Base-by-base conservation (phyloP, 768 basidiomycete species). In the Mycena belliarum region DNA sequence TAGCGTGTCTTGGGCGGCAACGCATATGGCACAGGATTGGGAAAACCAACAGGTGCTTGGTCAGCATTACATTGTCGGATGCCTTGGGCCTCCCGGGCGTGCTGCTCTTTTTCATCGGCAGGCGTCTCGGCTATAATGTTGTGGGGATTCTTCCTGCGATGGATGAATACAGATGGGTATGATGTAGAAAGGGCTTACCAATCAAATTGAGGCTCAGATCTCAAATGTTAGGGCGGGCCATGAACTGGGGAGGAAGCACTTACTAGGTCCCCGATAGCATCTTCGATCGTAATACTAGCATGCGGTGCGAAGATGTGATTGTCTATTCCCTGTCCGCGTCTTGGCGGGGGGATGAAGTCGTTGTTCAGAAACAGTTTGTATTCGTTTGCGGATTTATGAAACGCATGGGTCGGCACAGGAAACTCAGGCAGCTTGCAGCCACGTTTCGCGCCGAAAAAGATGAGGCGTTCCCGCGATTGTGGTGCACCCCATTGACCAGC, bases 231-330 rank as follows among this genome's bases (percentile, higher is more conserved):
- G n/a, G n/a, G n/a, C n/a, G n/a, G n/a, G n/a, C n/a, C n/a, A n/a
- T n/a, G n/a, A n/a, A n/a, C n/a, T n/a, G n/a, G n/a, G n/a, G n/a
- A n/a, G 44, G 21, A 23, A 26, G 7, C 4, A 9, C 81, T 43
- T 68, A 77, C 81, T 70, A 84, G 61, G 60, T 84, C 82, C 47
- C 68, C 66, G 37, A 84, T 80, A 10, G 80, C 81, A 61, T 84
- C 79, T 21, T 75, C 59, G 3, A 82, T 71, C 2, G 79, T 80
- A 10, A 83, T 72, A 35, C 75, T 67, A 24, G 72, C 72, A 21
- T 79, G 66, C 0, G 82, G 77, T 0, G 80, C 79, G 57, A 68
- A 68, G 9, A 68, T 62, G 29, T 75, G 48, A 61, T 38, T 41
- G 24, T 69, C 63, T 14, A 42, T 28, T 46, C 28, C 40, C 60